Percentiles rank a stretch among this genome's conserved stretches.
Conservation (phyloP, 768 basidiomycete genomes). For the Filobasidium wieringae region DNA sequence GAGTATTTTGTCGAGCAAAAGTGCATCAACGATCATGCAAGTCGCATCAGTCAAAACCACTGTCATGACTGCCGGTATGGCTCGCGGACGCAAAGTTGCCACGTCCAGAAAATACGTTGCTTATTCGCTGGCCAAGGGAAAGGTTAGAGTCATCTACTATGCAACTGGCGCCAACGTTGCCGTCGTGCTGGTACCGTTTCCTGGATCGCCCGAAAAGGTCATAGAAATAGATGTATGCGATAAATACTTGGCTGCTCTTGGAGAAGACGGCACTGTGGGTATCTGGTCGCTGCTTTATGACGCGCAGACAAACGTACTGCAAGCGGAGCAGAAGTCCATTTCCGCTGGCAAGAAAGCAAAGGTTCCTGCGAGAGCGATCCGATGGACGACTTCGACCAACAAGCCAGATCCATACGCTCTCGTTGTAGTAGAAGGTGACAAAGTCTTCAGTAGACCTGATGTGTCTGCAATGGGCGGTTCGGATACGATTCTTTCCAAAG, state of each 20-base stretch:
- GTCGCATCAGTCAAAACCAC: neutral
- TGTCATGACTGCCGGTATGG: neutral
- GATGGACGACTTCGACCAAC: neutral
- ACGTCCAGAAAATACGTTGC: neutral
- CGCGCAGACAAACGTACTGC: no score
- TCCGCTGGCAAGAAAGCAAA: neutral
- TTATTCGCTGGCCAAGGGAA: neutral
- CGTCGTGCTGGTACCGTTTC: neutral
- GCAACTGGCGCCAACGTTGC: neutral
- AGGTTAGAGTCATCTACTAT: neutral
- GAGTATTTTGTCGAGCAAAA: neutral
- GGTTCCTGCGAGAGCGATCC: neutral
- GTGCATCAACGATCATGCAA: no score
- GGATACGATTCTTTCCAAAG: no score
- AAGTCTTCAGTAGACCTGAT: no score
- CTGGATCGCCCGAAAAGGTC: neutral
- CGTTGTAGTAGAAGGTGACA: neutral
- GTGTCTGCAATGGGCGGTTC: no score
- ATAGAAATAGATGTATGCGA: neutral
- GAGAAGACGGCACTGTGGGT: neutral
- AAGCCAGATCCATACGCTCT: neutral
- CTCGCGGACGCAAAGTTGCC: neutral
- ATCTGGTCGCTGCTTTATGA: neutral
- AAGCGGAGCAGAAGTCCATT: neutral
- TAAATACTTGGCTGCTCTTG: neutral